phyloP scores from a whole-genome alignment of 345 rosid species.

The Salix purpurea region DNA sequence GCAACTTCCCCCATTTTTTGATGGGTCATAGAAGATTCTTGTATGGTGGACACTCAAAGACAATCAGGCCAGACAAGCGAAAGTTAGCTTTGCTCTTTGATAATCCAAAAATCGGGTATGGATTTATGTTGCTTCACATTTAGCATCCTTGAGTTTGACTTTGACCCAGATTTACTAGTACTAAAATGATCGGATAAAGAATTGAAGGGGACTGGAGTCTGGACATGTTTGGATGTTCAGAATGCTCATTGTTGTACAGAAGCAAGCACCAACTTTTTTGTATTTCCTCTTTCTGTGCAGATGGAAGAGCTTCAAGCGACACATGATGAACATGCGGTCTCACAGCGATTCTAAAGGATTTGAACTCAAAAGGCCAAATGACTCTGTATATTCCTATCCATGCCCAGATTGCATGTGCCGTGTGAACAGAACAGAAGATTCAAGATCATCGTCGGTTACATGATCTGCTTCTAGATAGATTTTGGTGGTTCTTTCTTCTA shows the following conservation, averaged over 20 bases:
- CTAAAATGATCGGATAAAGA: not conserved
- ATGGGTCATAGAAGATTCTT: constrained; percentile 91
- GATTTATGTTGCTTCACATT: constrained; percentile 11
- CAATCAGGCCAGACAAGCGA: constrained; percentile 94
- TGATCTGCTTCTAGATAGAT: constrained; percentile 22
- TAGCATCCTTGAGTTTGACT: not conserved
- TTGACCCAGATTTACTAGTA: not conserved
- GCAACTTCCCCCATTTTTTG: constrained; percentile 96
- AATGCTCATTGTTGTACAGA: not conserved
- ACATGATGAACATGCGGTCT: constrained; percentile 81
- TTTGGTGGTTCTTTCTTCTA: constrained; percentile 17
- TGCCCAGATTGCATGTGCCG: constrained; percentile 99
- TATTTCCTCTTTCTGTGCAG: constrained; percentile 30
- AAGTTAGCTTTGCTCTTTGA: constrained; percentile 88
- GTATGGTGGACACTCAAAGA: constrained; percentile 93
- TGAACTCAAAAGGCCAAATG: constrained; percentile 82
- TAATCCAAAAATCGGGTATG: constrained; percentile 83
- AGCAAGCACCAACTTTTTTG: not conserved
- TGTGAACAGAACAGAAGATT: constrained; percentile 50
- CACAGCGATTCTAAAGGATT: constrained; percentile 92
- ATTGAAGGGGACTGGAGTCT: not conserved
- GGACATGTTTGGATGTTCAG: not conserved
- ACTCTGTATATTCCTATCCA: constrained; percentile 82
- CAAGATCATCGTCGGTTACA: constrained; percentile 38
- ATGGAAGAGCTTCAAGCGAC: constrained; percentile 91